Percentiles rank a stretch among this genome's conserved stretches.
phyloP scores from a whole-genome alignment of 306 rosid species.

The Ormosia emarginata region DNA sequence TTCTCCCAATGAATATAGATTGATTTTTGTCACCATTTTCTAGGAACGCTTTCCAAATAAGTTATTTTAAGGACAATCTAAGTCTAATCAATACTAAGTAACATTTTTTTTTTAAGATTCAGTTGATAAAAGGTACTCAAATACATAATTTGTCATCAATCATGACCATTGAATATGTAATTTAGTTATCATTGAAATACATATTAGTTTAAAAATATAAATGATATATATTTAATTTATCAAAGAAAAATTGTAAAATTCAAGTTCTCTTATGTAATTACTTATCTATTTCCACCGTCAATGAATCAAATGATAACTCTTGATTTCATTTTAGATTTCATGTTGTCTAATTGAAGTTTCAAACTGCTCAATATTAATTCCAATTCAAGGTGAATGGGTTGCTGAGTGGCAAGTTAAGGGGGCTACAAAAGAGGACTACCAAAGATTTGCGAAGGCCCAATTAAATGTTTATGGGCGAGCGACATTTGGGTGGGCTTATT shows the following conservation, averaged over 20 bases:
- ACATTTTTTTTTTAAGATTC: not conserved
- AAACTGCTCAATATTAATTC: not conserved
- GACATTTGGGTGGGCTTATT: constrained; percentile 86
- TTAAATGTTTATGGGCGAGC: constrained; percentile 56
- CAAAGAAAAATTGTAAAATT: not conserved
- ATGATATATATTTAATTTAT: not conserved
- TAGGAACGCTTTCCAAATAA: not conserved
- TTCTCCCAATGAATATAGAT: not conserved
- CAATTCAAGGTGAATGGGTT: constrained; percentile 67
- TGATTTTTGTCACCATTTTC: not conserved
- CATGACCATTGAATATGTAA: not conserved
- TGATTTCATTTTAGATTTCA: not conserved
- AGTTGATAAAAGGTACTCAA: not conserved
- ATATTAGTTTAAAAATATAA: not conserved
- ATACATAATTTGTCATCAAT: not conserved
- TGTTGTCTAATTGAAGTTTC: not conserved
- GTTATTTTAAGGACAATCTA: not conserved
- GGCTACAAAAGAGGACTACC: constrained; percentile 56
- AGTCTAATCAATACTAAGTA: not conserved
- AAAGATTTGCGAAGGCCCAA: constrained; percentile 57
- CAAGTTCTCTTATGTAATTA: not conserved
- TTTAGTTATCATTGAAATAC: not conserved
- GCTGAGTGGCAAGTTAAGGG: constrained; percentile 58
- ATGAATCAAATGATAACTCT: not conserved
- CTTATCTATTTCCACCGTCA: not conserved